Evolutionary conservation across 768 basidiomycete species (phyloP), one percentile per base, ranked within the genome.

Genomic region (Coprinopsis sp.): DNA sequence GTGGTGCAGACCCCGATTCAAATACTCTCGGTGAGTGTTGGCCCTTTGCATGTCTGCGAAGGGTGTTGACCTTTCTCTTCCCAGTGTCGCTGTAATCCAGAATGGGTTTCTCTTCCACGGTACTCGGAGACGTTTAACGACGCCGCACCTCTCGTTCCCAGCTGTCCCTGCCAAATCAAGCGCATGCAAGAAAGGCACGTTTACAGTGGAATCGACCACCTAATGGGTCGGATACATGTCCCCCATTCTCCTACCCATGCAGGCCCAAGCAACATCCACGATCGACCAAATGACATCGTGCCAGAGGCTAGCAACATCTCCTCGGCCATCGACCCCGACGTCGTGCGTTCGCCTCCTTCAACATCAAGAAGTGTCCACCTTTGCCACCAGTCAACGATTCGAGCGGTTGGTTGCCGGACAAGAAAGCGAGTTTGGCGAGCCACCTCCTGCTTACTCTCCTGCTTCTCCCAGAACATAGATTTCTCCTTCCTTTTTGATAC

Each of bases 1-100:
- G 79, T 87, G 23, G 78, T 94, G 49, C 85, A 91, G 60, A 82
- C 82, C 0, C 91, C 92, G 0, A 75, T 96, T 29, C 84, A 89
- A 46, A 81, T 97, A 39, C 78, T 96, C 43, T 93, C 93, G 14
- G 89, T 91, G 51, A 69, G 86, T 70, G 23, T 23, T 22, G 0
- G 3, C 22, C 18, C 19, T 27, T 8, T 23, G 25, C 6, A 2
- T 21, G 10, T 37, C 41, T 48, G 23, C 24, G 13, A 19, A 42
- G 44, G 24, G 36, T 28, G 19, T 18, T 41, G 28, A 14, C 31
- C 33, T 38, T 22, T 11, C 29, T 11, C 33, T 37, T 25, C 41
- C 18, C 27, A 89, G 86, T 91, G 88, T 62, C 81, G 82, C 18
- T 93, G 90, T 59, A 84, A 88, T 55, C 77, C 84, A 0, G 82